Evolutionary conservation across 108 stramenopile genomes (phyloP), one percentile per base, ranked within the genome.

Genomic region (Licmophora abbreviata): DNA sequence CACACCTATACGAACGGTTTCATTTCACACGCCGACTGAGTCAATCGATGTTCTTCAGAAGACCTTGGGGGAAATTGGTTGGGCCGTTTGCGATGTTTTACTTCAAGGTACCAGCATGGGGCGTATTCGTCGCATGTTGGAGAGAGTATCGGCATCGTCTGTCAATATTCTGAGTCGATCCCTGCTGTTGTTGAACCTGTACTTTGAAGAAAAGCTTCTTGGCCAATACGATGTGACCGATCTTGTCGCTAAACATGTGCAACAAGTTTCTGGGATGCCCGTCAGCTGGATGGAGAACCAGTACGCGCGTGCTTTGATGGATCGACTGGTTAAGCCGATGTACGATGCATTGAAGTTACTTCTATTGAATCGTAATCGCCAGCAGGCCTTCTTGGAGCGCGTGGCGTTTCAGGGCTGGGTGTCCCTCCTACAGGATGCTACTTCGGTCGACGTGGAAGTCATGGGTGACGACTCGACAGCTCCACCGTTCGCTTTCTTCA

Each of bases 291-390:
- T 73, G 11, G 46, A 54, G 20, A 46, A 45, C 37, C 44, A 46
- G 8, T 59, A 45, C 18, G 59, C 46, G 9, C 32, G 49, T 12
- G 46, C 52, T 18, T 90, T 82, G 61, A 43, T 90, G 18, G 51
- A 46, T 32, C 76, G 83, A 0, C 47, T 85, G 29, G 76, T 73
- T 0, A 90, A 85, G 49, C 88, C 88, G 4, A 58, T 85, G 25
- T 90, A 90, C 40, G 88, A 90, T 48, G 66, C 74, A 15, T 63
- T 90, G 36, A 90, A 90, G 58, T 50, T 83, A 0, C 52, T 67
- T 15, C 55, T 73, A 14, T 57, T 81, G 23, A 83, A 83, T 70
- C 63, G 81, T 9, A 80, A 83, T 51, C 61, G 88, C 50, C 83
- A 90, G 54, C 57, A 81, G 15, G 64, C 72, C 12, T 90, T 63